Base-by-base conservation (phyloP, 257 asterid genomes). In the Solanum rostratum region DNA sequence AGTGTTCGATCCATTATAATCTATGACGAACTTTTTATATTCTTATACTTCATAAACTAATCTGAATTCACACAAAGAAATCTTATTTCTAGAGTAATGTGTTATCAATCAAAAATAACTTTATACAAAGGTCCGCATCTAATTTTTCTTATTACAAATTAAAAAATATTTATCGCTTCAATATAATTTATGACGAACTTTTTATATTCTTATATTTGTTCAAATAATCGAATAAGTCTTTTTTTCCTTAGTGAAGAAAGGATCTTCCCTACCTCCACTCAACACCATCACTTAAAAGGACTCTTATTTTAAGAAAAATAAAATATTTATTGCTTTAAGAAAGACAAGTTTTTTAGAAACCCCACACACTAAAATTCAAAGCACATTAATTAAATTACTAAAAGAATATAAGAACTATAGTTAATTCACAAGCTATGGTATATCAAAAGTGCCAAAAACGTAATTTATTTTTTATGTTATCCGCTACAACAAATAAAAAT, bases 401-500 rank as follows among this genome's bases (percentile, higher is more conserved):
- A 8, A 8, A 55, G 10, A 55, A 55, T 55, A 11, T 55, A 3
- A 4, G 20, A 55, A 55, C 12, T 3, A 20, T 55, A 55, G 14
- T 9, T 8, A 55, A 20, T 1, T 55, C 14, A 55, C 1, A 20
- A 55, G 27, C 2, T 55, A 55, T 55, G 63, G 63, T 55, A 55
- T 55, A 55, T 55, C 63, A 20, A 66, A 85, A 52, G 49, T 20
- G 62, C 19, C 52, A 71, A 86, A 84, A 65, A 53, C 33, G 33
- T 45, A 8, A 13, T 7, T 41, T 41, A 7, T 41, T 41, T 41
- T 6, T 1, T 8, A 41, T 33, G 39, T 3, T 33, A 33, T 33
- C 39, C 4, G 3, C 4, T 33, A 33, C 6, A 4, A 4, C 4
- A 33, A 3, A 33, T 33, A 33, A 33, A 33, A 33, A 33, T 33